Evolutionary conservation across 129 eudicot species (phyloP).

Genomic region (Centrapalus pauciflorus): DNA sequence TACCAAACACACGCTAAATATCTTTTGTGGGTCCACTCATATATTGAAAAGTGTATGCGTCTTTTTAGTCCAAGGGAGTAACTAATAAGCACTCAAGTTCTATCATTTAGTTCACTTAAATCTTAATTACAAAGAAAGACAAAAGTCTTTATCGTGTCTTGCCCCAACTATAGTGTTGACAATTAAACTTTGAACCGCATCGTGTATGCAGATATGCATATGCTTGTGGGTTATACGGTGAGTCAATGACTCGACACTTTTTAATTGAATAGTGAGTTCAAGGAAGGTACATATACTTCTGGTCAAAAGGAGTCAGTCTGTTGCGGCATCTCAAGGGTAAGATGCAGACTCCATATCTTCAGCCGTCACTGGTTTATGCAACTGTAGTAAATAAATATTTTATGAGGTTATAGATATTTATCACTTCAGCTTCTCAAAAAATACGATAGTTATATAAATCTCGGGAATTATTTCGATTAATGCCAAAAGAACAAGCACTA

Average conservation of each 20-base stretch:
- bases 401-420: background rate
- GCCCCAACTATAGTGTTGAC: too few species aligned
- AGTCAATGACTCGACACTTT: background rate
- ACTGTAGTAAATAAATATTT: slow-evolving; percentile 39
- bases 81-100: too few species aligned
- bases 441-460: background rate
- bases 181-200: too few species aligned
- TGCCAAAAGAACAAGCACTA: background rate
- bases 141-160: too few species aligned
- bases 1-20: too few species aligned
- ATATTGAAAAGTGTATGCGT: too few species aligned
- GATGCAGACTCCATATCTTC: slow-evolving; percentile 63
- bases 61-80: too few species aligned
- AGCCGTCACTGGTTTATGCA: slow-evolving; percentile 59
- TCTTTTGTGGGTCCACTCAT: too few species aligned
- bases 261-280: background rate
- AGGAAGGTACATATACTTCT: slow-evolving; percentile 20
- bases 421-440: slow-evolving; percentile 3
- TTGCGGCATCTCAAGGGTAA: slow-evolving; percentile 22
- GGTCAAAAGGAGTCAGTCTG: background rate
- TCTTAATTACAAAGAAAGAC: too few species aligned
- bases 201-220: too few species aligned
- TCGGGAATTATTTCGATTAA: background rate
- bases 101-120: too few species aligned
- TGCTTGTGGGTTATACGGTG: background rate